Percentiles rank a stretch among this genome's conserved stretches.
Conservation (phyloP, 257 asterid genomes). For the Nicotiana paniculata region DNA sequence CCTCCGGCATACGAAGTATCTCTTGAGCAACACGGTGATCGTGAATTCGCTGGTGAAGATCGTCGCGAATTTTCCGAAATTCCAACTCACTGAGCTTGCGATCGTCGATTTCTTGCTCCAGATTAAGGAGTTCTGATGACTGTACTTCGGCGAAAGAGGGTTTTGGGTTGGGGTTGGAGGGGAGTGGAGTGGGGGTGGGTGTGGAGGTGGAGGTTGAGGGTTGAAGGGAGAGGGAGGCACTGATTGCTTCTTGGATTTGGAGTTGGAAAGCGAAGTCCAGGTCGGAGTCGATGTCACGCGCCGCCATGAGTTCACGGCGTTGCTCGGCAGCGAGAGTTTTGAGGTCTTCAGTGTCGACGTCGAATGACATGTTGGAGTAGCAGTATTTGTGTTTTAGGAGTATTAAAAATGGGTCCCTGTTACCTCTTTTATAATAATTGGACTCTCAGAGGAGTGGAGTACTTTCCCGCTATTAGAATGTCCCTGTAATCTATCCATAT, state of each 20-base stretch:
- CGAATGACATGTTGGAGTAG: neutral
- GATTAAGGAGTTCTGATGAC: constrained; percentile 35
- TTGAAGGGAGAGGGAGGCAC: neutral
- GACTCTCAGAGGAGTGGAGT: too few relatives aligned
- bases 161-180: constrained; percentile 17
- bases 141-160: constrained; percentile 23
- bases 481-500: too few relatives aligned
- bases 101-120: constrained; percentile 47
- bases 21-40: constrained; percentile 56
- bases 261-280: constrained; percentile 63
- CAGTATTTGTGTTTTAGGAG: neutral
- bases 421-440: too few relatives aligned
- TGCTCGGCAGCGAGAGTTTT: constrained; percentile 41
- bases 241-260: constrained; percentile 40
- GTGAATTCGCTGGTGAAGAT: constrained; percentile 56
- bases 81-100: constrained; percentile 34
- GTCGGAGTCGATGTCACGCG: constrained; percentile 48
- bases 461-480: too few relatives aligned
- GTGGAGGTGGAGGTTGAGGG: constrained; percentile 51
- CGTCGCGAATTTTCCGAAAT: constrained; percentile 33
- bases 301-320: constrained; percentile 46
- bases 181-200: constrained; percentile 30
- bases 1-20: constrained; percentile 48
- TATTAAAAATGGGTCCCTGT: too few relatives aligned
- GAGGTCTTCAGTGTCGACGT: constrained; percentile 29